Evolutionary conservation across 371 early-diverging fungal genomes (phyloP), one percentile per base, ranked within the genome.

Genomic region (Mortierella sp.): DNA sequence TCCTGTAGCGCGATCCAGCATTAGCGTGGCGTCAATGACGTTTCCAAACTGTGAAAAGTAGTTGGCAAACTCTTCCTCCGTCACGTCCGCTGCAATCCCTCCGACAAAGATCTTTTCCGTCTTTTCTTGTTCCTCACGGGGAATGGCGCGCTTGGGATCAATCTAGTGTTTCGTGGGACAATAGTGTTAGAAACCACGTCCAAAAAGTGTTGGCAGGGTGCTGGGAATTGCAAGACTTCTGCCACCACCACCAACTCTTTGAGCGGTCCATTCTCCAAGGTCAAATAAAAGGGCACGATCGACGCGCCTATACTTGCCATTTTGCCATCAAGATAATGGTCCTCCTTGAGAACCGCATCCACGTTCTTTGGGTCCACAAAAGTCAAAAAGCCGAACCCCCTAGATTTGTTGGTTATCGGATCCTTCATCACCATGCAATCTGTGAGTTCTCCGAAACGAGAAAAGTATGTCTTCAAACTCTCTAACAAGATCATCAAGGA

Each of bases 61-160:
- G 44, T 90, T 85, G 39, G 85, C 82, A 69, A 96, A 87, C 60
- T 94, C 94, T 28, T 92, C 94, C 67, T 94, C 94, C 17, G 90
- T 86, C 7, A 91, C 91, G 13, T 92, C 91, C 6, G 90, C 79
- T 8, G 93, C 85, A 40, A 96, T 88, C 5, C 96, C 95, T 48
- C 95, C 96, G 7, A 96, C 95, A 83, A 96, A 96, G 50, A 96
- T 87, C 84, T 94, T 95, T 64, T 92, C 92, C 22, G 92, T 90
- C 61, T 86, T 90, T 78, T 92, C 92, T 51, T 89, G 88, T 56
- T 88, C 86, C 48, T 90, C 91, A 19, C 91, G 85, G 24, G 95
- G 95, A 69, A 95, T 86, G 1, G 95, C 95, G 27, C 90, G 88
- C 67, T 95, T 95, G 9, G 95, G 94, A 73, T 95, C 96, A 69